phyloP scores from a whole-genome alignment of 2,329 filamentous ascomycete genomes.

The Capronia americana region DNA sequence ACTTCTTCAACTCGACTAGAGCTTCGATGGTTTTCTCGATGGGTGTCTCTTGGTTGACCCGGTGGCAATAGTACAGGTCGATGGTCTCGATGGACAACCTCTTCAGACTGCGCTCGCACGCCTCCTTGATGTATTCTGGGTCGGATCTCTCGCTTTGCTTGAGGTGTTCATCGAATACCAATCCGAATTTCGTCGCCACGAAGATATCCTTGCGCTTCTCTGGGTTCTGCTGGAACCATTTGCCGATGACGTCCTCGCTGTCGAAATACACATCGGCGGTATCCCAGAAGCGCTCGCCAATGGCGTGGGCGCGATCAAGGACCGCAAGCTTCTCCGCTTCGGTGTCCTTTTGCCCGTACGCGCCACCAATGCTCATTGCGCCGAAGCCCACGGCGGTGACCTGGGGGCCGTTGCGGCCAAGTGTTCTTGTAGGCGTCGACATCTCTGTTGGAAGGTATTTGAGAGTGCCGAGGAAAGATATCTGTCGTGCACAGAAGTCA shows the following conservation, averaged over 20 bases:
- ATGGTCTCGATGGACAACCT: conserved; percentile 48
- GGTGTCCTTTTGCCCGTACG: conserved; percentile 1
- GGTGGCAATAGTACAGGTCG: conserved; percentile 54
- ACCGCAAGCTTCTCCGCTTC: conserved; percentile 40
- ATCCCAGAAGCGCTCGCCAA: conserved; percentile 43
- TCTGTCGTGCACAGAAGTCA: not conserved
- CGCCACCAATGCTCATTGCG: conserved; percentile 1
- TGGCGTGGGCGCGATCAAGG: conserved; percentile 40
- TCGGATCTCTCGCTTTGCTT: conserved; percentile 41
- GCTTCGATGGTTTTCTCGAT: conserved; percentile 54
- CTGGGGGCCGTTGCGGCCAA: conserved; percentile 10
- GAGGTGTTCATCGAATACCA: not conserved
- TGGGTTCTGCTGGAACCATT: conserved; percentile 35
- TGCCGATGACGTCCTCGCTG: conserved; percentile 43
- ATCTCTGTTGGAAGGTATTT: not conserved
- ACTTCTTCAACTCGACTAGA: conserved; percentile 53
- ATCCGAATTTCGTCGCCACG: conserved; percentile 33
- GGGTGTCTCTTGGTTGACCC: conserved; percentile 51
- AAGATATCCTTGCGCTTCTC: conserved; percentile 36
- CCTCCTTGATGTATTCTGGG: conserved; percentile 46
- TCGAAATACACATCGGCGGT: conserved; percentile 44
- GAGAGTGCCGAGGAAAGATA: not conserved
- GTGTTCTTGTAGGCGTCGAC: conserved; percentile 1
- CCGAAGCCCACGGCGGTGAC: conserved; percentile 8
- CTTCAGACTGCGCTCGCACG: conserved; percentile 47